These are phyloP conservation scores for Euclidium syriacum DNA, from an alignment of 345 rosid genomes.

Conservation along the genomic window DNA sequence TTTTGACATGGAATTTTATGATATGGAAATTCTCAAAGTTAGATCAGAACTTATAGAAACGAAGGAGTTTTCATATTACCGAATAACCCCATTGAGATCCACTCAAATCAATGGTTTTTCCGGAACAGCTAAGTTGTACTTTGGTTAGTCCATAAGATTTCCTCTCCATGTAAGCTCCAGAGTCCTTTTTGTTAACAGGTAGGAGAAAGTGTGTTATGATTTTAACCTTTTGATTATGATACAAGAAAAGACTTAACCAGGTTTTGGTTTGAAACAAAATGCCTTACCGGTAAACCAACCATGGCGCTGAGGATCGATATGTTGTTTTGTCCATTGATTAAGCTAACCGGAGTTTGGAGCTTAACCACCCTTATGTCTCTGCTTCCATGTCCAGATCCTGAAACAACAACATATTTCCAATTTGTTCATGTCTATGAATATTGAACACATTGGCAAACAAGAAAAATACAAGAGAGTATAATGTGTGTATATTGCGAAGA, in stretches of 20 bases:
- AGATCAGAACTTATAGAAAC: neutral
- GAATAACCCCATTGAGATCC: slow-evolving; percentile 70
- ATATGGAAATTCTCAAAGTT: too few relatives aligned
- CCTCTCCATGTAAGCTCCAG: slow-evolving; percentile 72
- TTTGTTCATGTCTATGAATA: neutral
- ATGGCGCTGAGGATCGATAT: slow-evolving; percentile 71
- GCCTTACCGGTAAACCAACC: slow-evolving; percentile 86
- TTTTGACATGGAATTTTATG: too few relatives aligned
- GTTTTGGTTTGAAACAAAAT: neutral
- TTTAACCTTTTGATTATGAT: neutral
- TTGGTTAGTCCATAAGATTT: slow-evolving; percentile 43
- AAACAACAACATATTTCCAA: neutral
- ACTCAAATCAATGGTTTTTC: slow-evolving; percentile 35
- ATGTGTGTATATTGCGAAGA: neutral
- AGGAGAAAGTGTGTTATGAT: neutral
- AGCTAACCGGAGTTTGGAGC: slow-evolving; percentile 36
- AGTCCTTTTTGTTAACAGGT: slow-evolving; percentile 44
- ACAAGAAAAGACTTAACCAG: neutral
- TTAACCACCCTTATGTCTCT: slow-evolving; percentile 42
- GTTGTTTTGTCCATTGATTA: slow-evolving; percentile 49
- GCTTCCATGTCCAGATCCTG: slow-evolving; percentile 77
- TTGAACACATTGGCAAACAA: neutral
- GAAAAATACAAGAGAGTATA: neutral
- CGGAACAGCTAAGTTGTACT: slow-evolving; percentile 40
- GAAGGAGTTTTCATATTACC: slow-evolving; percentile 30